Evolutionary conservation across 2,329 filamentous ascomycete species (phyloP).

Genomic region (Xylaria sp.): DNA sequence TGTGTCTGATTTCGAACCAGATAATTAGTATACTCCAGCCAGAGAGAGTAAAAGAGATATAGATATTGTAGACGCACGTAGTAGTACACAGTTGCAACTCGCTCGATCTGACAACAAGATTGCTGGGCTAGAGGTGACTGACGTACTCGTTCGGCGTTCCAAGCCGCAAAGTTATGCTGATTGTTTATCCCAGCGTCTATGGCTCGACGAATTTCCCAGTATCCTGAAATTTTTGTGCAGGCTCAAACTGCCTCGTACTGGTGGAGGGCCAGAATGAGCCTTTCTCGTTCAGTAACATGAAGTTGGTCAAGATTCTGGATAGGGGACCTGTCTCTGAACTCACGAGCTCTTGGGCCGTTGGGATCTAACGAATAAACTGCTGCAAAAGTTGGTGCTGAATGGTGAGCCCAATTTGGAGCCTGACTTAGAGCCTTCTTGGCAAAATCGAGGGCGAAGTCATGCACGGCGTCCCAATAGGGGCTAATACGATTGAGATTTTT

Average conservation of each 20-base stretch:
- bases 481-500: conserved; percentile 3
- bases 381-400: background rate
- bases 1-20: background rate
- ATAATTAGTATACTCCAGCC: background rate
- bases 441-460: conserved; percentile 13
- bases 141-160: background rate
- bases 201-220: conserved; percentile 19
- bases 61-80: conserved; percentile 23
- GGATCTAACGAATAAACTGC: background rate
- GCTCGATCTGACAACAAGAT: conserved; percentile 15
- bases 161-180: background rate
- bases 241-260: conserved; percentile 22
- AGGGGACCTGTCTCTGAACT: background rate
- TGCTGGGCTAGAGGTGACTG: background rate
- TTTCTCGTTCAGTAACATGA: conserved; percentile 12
- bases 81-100: conserved; percentile 12
- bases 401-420: background rate
- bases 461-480: background rate
- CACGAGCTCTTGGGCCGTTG: background rate
- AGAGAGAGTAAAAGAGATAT: conserved; percentile 1
- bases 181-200: background rate
- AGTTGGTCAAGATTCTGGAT: conserved; percentile 5
- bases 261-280: conserved; percentile 21
- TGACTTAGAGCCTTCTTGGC: conserved; percentile 1
- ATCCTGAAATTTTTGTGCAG: conserved; percentile 3